Conservation (phyloP, 1,284 basidiomycete genomes). For the Leccinum insigne region DNA sequence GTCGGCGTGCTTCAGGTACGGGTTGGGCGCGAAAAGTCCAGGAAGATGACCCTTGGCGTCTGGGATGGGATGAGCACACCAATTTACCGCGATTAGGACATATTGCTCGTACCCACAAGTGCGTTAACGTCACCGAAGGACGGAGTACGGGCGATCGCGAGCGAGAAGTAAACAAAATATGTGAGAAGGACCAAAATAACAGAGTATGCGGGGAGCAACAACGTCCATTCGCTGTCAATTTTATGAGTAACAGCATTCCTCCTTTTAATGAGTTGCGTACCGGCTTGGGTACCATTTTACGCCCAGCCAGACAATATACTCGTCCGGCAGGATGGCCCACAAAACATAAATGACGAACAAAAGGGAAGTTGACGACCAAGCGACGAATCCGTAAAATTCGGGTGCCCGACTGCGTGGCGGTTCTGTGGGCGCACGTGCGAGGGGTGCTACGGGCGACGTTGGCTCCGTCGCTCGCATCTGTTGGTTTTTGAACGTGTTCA, state of each 20-base stretch:
- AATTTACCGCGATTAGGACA: slow-evolving; percentile 14
- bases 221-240: slow-evolving; percentile 69
- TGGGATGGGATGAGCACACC: slow-evolving; percentile 32
- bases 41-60: slow-evolving; percentile 57
- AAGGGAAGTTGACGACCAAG: slow-evolving; percentile 76
- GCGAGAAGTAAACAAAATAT: slow-evolving; percentile 76
- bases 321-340: slow-evolving; percentile 60
- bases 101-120: slow-evolving; percentile 54
- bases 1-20: slow-evolving; percentile 49
- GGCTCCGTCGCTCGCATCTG: slow-evolving; percentile 28
- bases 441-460: slow-evolving; percentile 53
- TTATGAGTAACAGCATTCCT: slow-evolving; percentile 4
- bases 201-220: slow-evolving; percentile 82
- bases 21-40: slow-evolving; percentile 35
- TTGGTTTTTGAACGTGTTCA: slow-evolving; percentile 10
- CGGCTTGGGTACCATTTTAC: slow-evolving; percentile 88
- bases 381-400: slow-evolving; percentile 89
- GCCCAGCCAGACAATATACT: slow-evolving; percentile 61
- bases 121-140: slow-evolving; percentile 63
- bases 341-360: slow-evolving; percentile 70
- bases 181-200: slow-evolving; percentile 73
- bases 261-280: slow-evolving; percentile 40
- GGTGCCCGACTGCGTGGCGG: slow-evolving; percentile 58
- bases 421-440: slow-evolving; percentile 51
- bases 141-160: slow-evolving; percentile 74